phyloP scores from a whole-genome alignment of 202 grass and related monocot genomes.

The Miscanthus sacchariflorus region DNA sequence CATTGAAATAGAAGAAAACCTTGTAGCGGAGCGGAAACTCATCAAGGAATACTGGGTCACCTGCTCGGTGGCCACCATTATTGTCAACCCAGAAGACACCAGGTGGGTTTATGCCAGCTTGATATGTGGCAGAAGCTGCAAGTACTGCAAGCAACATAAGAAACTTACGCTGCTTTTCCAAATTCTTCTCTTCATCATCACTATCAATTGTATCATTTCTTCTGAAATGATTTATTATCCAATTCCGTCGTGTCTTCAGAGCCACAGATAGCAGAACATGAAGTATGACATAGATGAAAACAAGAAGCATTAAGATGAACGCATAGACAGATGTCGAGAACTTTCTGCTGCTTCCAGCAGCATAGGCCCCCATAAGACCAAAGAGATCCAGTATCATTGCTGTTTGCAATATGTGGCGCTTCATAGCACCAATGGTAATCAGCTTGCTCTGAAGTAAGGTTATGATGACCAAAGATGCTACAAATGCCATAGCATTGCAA shows the following conservation, averaged over 20 bases:
- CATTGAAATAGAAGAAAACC: constrained; percentile 66
- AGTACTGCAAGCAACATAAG: constrained; percentile 70
- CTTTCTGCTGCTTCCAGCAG: constrained; percentile 60
- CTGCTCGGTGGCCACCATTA: constrained; percentile 44
- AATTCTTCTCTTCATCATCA: constrained; percentile 19
- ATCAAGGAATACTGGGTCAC: constrained; percentile 52
- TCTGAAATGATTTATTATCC: background rate
- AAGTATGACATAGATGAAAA: constrained; percentile 49
- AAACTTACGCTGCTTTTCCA: constrained; percentile 53
- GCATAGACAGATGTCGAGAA: constrained; percentile 43
- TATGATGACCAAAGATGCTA: constrained; percentile 67
- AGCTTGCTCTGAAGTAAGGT: constrained; percentile 58
- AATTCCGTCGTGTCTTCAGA: constrained; percentile 29
- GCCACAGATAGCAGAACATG: constrained; percentile 50
- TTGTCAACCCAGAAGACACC: constrained; percentile 56
- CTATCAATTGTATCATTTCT: background rate
- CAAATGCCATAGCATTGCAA: constrained; percentile 67
- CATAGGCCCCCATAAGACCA: constrained; percentile 65
- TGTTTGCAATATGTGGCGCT: constrained; percentile 59
- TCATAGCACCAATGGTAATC: constrained; percentile 46
- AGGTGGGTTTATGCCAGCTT: constrained; percentile 66
- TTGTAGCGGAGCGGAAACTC: constrained; percentile 38
- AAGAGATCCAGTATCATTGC: constrained; percentile 62
- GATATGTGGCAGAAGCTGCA: constrained; percentile 63
- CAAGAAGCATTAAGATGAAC: constrained; percentile 43